Percentiles rank a stretch among this genome's conserved stretches.
These are phyloP conservation scores for Nemania abortiva DNA, from an alignment of 2,329 filamentous ascomycete genomes.

Conservation along the genomic window DNA sequence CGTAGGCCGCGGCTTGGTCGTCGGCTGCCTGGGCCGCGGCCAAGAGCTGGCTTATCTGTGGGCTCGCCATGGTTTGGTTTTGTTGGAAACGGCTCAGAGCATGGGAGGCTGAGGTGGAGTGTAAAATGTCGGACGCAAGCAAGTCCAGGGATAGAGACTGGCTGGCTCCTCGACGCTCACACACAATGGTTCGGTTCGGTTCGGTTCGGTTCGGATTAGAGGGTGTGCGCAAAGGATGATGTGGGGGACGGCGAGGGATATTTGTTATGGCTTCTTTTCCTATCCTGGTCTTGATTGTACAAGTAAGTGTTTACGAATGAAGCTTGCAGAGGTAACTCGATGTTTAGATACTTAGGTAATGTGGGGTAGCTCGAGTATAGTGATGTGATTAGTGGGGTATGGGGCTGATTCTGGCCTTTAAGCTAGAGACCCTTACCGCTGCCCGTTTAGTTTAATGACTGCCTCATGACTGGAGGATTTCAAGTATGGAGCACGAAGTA, in stretches of 20 bases:
- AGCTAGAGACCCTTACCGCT: no score
- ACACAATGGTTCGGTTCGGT: no score
- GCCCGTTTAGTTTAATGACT: no score
- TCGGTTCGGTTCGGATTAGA: no score
- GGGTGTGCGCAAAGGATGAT: no score
- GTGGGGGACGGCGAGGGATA: neutral
- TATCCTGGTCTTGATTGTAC: neutral
- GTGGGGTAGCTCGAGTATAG: no score
- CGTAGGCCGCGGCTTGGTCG: conserved; percentile 62
- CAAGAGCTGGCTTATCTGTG: conserved; percentile 59
- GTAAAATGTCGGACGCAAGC: neutral
- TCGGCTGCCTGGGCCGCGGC: conserved; percentile 53
- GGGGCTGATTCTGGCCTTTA: no score
- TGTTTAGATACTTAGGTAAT: no score
- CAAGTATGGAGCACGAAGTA: no score
- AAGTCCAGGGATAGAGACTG: neutral
- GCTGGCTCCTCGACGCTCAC: neutral
- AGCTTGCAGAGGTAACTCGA: neutral
- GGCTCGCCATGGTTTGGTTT: conserved; percentile 44
- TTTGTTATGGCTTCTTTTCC: neutral
- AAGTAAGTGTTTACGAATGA: neutral
- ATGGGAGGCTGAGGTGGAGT: neutral
- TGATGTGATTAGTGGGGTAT: no score
- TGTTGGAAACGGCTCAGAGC: conserved; percentile 1
- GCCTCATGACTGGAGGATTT: no score